phyloP scores from a whole-genome alignment of 768 basidiomycete genomes.

The Calocybe cyanea region DNA sequence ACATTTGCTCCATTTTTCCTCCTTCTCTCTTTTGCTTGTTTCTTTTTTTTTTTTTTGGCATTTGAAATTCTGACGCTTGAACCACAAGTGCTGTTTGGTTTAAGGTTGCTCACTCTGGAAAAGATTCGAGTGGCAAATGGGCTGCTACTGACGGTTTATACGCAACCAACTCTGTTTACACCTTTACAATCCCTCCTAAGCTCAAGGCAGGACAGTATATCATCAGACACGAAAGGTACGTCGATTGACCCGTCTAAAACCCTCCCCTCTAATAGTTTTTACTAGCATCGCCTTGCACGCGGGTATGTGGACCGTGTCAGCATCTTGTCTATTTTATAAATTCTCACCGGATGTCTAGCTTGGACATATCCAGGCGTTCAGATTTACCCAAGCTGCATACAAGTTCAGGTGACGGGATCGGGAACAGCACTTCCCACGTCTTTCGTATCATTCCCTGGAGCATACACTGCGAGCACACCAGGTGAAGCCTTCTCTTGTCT shows the following conservation, averaged over 20 bases:
- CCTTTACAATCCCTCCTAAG: conserved; percentile 43
- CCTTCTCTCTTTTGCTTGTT: too few relatives aligned
- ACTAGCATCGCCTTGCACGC: conserved; percentile 36
- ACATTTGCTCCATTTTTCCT: too few relatives aligned
- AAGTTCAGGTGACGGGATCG: conserved; percentile 42
- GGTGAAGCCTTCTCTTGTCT: conserved; percentile 12
- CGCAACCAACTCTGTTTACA: conserved; percentile 37
- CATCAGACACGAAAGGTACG: conserved; percentile 43
- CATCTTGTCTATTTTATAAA: not conserved
- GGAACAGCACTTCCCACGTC: conserved; percentile 40
- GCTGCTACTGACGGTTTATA: conserved; percentile 37
- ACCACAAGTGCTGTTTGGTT: conserved; percentile 51
- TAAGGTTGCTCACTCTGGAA: conserved; percentile 46
- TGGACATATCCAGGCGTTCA: conserved; percentile 40
- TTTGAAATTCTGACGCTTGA: too few relatives aligned
- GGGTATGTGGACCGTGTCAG: conserved; percentile 18
- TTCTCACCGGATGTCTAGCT: conserved; percentile 18
- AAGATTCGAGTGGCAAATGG: conserved; percentile 40
- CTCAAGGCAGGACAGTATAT: conserved; percentile 46
- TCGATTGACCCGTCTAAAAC: not conserved
- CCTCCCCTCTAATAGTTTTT: not conserved
- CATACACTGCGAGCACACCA: conserved; percentile 33
- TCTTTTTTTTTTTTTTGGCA: too few relatives aligned
- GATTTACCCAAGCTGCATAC: conserved; percentile 43
- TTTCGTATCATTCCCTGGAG: conserved; percentile 48